Conservation (phyloP, 768 basidiomycete species). For the Trametopsis cervina region DNA sequence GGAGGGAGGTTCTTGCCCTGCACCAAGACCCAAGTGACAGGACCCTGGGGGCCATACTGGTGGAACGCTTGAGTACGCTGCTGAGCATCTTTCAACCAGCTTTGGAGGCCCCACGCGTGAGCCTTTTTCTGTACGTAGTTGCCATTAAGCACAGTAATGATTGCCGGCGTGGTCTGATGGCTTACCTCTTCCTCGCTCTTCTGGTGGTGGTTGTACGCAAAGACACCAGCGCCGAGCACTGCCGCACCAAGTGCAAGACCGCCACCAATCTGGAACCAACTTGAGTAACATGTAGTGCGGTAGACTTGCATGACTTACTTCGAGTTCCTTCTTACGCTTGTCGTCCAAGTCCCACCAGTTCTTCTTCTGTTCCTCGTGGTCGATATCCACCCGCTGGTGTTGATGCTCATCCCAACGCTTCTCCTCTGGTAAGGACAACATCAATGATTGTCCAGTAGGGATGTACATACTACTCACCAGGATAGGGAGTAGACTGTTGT, state of each 20-base stretch:
- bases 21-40: conserved; percentile 57
- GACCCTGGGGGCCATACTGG: conserved; percentile 34
- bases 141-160: background rate
- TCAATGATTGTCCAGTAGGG: too few species aligned
- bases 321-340: conserved; percentile 49
- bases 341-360: conserved; percentile 52
- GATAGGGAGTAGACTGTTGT: conserved; percentile 18
- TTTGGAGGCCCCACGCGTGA: conserved; percentile 39
- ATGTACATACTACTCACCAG: conserved; percentile 6
- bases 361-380: conserved; percentile 42
- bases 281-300: background rate
- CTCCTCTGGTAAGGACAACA: too few species aligned
- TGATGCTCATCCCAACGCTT: conserved; percentile 19
- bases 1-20: conserved; percentile 53
- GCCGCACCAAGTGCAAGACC: conserved; percentile 53
- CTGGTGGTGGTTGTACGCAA: conserved; percentile 49
- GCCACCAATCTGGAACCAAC: conserved; percentile 47
- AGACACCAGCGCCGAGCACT: conserved; percentile 41
- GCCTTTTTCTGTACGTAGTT: conserved; percentile 38
- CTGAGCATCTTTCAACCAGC: conserved; percentile 54
- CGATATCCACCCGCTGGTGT: conserved; percentile 24
- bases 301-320: conserved; percentile 28
- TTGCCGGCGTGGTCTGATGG: background rate
- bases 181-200: conserved; percentile 51
- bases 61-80: conserved; percentile 44